Conservation (phyloP, 805 yeast species). For the Metschnikowia anglica region DNA sequence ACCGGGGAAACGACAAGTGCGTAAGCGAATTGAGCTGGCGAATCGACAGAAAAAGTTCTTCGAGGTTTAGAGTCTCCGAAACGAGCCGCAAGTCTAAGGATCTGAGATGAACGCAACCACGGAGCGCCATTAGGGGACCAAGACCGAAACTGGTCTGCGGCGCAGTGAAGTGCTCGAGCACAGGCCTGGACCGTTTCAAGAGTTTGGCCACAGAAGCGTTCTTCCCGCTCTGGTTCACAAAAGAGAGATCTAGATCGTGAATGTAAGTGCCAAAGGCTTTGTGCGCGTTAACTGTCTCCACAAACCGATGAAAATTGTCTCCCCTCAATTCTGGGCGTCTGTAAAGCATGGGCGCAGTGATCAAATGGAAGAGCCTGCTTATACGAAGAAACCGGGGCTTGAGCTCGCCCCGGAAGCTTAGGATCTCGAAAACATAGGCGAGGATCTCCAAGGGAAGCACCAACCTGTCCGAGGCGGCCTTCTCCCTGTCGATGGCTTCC, state of each 20-base stretch:
- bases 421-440: constrained; percentile 30
- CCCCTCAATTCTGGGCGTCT: constrained; percentile 60
- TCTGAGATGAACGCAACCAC: constrained; percentile 62
- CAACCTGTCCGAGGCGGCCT: constrained; percentile 21
- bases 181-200: constrained; percentile 69
- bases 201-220: constrained; percentile 86
- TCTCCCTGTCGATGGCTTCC: constrained; percentile 9
- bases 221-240: constrained; percentile 85
- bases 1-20: constrained; percentile 82
- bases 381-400: constrained; percentile 57
- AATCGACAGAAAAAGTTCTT: constrained; percentile 76
- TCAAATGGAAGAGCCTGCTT: constrained; percentile 56
- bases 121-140: constrained; percentile 80
- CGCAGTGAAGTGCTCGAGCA: constrained; percentile 70
- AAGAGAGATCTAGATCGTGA: constrained; percentile 65
- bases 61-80: constrained; percentile 83
- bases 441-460: constrained; percentile 39
- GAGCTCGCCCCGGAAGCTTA: constrained; percentile 30
- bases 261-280: constrained; percentile 59
- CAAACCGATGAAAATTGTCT: constrained; percentile 68
- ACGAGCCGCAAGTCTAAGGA: constrained; percentile 80
- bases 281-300: constrained; percentile 59
- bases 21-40: constrained; percentile 60
- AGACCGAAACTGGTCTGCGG: constrained; percentile 95
- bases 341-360: constrained; percentile 68